A percentile compares a stretch with the other conserved stretches of the same genome.
phyloP scores from a whole-genome alignment of 163 green algal genomes.

The Prototheca wickerhamii region DNA sequence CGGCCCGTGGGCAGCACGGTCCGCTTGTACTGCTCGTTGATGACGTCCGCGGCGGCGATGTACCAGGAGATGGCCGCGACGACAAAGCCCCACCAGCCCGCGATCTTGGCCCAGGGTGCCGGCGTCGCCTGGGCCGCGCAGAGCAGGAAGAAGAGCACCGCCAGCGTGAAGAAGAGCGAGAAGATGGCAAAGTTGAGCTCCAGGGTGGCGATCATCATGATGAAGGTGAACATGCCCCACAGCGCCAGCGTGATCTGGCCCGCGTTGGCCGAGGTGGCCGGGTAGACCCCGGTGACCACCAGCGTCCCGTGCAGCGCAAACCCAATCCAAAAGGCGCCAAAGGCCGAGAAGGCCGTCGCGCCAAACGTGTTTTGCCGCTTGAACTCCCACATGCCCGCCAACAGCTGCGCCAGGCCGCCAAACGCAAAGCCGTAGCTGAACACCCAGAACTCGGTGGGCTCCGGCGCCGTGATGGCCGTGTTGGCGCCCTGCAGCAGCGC shows the following conservation, averaged over 20 bases:
- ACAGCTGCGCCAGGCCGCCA: slow-evolving; percentile 17
- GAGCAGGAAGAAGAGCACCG: slow-evolving; percentile 23
- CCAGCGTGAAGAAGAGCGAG: slow-evolving; percentile 8
- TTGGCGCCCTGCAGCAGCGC: slow-evolving; percentile 24
- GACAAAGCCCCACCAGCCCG: slow-evolving; percentile 4
- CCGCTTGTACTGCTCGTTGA: slow-evolving; percentile 23
- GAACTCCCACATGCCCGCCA: slow-evolving; percentile 26
- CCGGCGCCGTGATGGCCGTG: slow-evolving; percentile 11
- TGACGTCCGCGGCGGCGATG: slow-evolving; percentile 18
- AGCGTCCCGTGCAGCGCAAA: slow-evolving; percentile 7
- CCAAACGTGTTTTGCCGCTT: slow-evolving; percentile 31
- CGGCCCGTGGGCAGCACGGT: slow-evolving; percentile 23
- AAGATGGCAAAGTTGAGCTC: slow-evolving; percentile 19
- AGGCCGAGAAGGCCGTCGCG: slow-evolving; percentile 20
- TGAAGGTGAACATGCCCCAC: slow-evolving; percentile 26
- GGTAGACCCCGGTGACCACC: neutral
- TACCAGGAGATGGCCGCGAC: slow-evolving; percentile 21
- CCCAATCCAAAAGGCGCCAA: slow-evolving; percentile 30
- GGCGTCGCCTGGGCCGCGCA: neutral
- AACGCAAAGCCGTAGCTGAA: slow-evolving; percentile 18
- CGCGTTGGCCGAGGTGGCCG: neutral
- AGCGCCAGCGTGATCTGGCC: slow-evolving; percentile 16
- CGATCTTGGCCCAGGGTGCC: neutral
- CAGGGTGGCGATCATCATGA: slow-evolving; percentile 20
- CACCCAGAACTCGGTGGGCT: neutral